Evolutionary conservation across 2,329 filamentous ascomycete species (phyloP).

Genomic region (Acrodontium crateriforme): DNA sequence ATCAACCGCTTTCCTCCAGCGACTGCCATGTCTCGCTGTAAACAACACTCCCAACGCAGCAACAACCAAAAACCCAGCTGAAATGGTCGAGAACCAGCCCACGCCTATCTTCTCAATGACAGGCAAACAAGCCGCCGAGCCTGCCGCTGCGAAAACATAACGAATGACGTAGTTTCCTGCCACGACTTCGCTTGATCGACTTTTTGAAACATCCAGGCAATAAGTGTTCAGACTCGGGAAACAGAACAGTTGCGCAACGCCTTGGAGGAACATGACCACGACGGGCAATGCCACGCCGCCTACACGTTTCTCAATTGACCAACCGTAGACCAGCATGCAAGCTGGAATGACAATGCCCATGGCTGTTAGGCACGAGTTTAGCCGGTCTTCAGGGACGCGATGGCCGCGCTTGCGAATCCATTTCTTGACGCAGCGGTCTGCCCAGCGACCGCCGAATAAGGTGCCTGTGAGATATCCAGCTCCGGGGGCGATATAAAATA

Average conservation of each 20-base stretch:
- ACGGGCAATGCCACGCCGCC: slow-evolving; percentile 50
- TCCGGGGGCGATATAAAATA: slow-evolving; percentile 64
- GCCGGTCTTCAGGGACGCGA: slow-evolving; percentile 54
- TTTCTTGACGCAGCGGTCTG: slow-evolving; percentile 50
- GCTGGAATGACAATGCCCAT: slow-evolving; percentile 43
- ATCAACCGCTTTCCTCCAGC: slow-evolving; percentile 7
- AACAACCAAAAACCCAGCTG: slow-evolving; percentile 40
- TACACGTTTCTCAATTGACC: slow-evolving; percentile 42
- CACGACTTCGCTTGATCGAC: slow-evolving; percentile 51
- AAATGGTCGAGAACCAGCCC: slow-evolving; percentile 68
- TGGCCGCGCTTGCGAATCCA: slow-evolving; percentile 47
- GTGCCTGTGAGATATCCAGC: slow-evolving; percentile 55
- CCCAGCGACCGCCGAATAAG: slow-evolving; percentile 58
- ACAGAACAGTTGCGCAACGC: slow-evolving; percentile 60
- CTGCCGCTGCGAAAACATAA: slow-evolving; percentile 60
- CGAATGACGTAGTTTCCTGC: slow-evolving; percentile 69
- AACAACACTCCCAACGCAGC: slow-evolving; percentile 20
- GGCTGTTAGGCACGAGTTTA: slow-evolving; percentile 44
- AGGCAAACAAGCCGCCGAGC: slow-evolving; percentile 58
- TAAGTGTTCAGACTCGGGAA: slow-evolving; percentile 68
- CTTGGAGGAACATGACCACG: slow-evolving; percentile 60
- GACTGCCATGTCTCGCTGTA: slow-evolving; percentile 5
- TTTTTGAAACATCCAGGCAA: slow-evolving; percentile 69
- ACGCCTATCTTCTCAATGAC: slow-evolving; percentile 62
- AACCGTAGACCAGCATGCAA: slow-evolving; percentile 57